Evolutionary conservation across 2,329 filamentous ascomycete species (phyloP).

Genomic region (Emergomyces africanus): DNA sequence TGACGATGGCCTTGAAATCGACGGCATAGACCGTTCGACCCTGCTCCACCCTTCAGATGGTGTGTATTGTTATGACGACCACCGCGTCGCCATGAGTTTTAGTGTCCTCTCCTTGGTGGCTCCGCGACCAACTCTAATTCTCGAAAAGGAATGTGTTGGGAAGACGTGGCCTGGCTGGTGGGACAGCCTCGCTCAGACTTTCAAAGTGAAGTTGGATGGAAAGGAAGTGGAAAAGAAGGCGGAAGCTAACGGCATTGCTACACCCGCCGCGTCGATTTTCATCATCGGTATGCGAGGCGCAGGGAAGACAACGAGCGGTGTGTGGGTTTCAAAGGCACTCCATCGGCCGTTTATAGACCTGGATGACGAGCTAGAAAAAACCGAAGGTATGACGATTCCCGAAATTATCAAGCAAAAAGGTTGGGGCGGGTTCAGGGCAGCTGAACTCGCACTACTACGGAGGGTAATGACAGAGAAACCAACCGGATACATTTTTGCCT

Average conservation of each 20-base stretch:
- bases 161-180: conserved; percentile 99
- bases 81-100: conserved; percentile 97
- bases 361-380: conserved; percentile 71
- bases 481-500: conserved; percentile 73
- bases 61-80: conserved; percentile 91
- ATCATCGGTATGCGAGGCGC: conserved; percentile 96
- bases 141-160: conserved; percentile 83
- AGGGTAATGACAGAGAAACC: conserved; percentile 62
- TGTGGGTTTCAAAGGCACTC: conserved; percentile 67
- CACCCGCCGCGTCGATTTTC: conserved; percentile 57
- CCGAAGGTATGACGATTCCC: conserved; percentile 63
- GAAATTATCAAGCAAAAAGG: conserved; percentile 67
- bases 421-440: conserved; percentile 78
- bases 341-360: conserved; percentile 72
- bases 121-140: conserved; percentile 59
- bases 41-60: conserved; percentile 47
- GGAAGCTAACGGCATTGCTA: conserved; percentile 26
- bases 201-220: conserved; percentile 64
- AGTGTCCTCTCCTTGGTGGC: conserved; percentile 69
- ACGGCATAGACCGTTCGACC: conserved; percentile 42
- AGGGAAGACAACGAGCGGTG: conserved; percentile 87
- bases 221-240: conserved; percentile 42
- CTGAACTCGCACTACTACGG: conserved; percentile 62
- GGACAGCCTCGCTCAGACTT: conserved; percentile 71
- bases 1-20: conserved; percentile 75